Percentiles rank a stretch among this genome's conserved stretches.
Conservation (phyloP, 345 rosid genomes). For the Durio zibethinus region DNA sequence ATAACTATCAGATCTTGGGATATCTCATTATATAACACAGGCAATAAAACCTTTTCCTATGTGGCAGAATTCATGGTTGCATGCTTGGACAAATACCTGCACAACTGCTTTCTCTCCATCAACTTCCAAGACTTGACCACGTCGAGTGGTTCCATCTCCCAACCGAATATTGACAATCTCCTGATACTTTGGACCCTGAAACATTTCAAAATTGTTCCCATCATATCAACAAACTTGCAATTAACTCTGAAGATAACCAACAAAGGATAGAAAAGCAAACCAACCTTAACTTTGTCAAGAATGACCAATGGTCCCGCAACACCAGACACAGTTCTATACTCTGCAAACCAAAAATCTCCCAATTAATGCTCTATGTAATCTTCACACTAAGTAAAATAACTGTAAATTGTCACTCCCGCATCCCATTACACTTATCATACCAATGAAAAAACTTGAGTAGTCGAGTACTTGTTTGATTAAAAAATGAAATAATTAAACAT, state of each 20-base stretch:
- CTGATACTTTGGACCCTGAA: conserved; percentile 92
- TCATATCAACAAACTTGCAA: background rate
- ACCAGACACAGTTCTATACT: conserved; percentile 87
- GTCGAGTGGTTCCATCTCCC: conserved; percentile 87
- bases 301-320: conserved; percentile 94
- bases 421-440: background rate
- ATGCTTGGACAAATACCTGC: conserved; percentile 47
- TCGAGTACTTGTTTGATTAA: background rate
- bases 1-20: background rate
- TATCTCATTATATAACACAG: background rate
- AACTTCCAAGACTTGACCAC: conserved; percentile 97
- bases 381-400: conserved; percentile 2
- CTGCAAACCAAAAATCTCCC: conserved; percentile 29
- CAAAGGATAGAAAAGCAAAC: background rate
- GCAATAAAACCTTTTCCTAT: background rate
- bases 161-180: conserved; percentile 92
- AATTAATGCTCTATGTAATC: conserved; percentile 7
- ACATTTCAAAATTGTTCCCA: background rate
- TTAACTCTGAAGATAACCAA: background rate
- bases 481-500: background rate
- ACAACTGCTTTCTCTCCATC: conserved; percentile 98
- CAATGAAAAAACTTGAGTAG: background rate
- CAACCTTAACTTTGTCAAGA: conserved; percentile 90
- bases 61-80: background rate
- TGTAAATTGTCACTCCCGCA: background rate